Percentiles rank a stretch among this genome's conserved stretches.
Conservation (phyloP, 2,329 filamentous ascomycete species). For the Phyllosticta citriasiana region DNA sequence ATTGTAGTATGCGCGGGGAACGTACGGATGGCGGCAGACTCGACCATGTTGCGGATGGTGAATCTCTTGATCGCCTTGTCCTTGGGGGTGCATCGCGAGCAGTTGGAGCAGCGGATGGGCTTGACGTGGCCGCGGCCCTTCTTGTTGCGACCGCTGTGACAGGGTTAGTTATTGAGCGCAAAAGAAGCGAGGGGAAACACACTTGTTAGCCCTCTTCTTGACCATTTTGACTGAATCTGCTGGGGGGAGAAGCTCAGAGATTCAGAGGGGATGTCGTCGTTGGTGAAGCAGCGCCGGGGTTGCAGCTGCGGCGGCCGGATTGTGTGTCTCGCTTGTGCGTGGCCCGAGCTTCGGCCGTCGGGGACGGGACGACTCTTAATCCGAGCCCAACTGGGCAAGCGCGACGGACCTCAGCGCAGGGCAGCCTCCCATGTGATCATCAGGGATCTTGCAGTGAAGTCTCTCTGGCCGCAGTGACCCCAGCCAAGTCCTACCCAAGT, state of each 20-base stretch:
- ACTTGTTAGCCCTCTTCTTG: conserved; percentile 69
- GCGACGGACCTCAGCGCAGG: not conserved
- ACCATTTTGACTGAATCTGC: conserved; percentile 54
- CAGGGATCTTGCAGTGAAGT: not conserved
- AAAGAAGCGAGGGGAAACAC: conserved; percentile 29
- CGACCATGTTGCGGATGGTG: conserved; percentile 99
- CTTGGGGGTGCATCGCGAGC: conserved; percentile 79
- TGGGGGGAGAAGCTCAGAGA: conserved; percentile 1
- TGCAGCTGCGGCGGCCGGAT: not conserved
- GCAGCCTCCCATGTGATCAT: not conserved
- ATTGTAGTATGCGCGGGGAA: conserved; percentile 23
- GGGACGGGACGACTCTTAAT: not conserved
- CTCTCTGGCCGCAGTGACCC: not conserved
- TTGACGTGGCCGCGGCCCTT: conserved; percentile 99
- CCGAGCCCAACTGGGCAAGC: not conserved
- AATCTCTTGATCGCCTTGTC: conserved; percentile 99
- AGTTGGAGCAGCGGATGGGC: conserved; percentile 92
- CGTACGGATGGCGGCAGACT: conserved; percentile 99
- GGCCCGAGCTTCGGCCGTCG: not conserved
- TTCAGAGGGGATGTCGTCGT: conserved; percentile 2
- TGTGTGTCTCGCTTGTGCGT: not conserved
- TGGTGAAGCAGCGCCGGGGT: not conserved
- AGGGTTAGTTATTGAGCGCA: conserved; percentile 22
- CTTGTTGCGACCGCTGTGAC: conserved; percentile 89
- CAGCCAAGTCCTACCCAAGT: not conserved